Percentiles rank a stretch among this genome's conserved stretches.
Evolutionary conservation across 2,329 filamentous ascomycete species (phyloP).

Genomic region (Aspergillus uvarum): DNA sequence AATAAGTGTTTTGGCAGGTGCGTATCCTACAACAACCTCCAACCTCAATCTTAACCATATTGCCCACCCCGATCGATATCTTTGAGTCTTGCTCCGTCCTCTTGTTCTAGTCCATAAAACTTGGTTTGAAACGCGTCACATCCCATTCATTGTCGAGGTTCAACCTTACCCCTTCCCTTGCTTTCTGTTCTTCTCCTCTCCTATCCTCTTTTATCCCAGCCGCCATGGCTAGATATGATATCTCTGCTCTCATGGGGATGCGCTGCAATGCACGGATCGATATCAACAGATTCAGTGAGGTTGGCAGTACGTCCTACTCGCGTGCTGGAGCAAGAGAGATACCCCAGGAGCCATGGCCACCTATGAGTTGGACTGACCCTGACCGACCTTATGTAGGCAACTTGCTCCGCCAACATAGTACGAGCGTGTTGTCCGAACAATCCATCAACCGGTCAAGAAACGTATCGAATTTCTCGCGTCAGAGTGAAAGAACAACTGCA

Average conservation of each 20-base stretch:
- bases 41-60: not conserved
- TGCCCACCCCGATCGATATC: too few relatives aligned
- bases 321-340: not conserved
- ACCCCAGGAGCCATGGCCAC: not conserved
- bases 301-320: constrained; percentile 29
- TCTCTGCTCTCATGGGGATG: constrained; percentile 39
- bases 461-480: constrained; percentile 22
- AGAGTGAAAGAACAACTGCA: constrained; percentile 18
- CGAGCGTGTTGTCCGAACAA: constrained; percentile 28
- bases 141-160: not conserved
- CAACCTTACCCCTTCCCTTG: not conserved
- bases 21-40: not conserved
- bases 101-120: not conserved
- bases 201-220: constrained; percentile 5
- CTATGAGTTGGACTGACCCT: not conserved
- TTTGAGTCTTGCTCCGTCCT: too few relatives aligned
- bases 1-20: not conserved
- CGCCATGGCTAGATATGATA: constrained; percentile 38
- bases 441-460: constrained; percentile 26
- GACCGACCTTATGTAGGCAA: constrained; percentile 21
- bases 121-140: not conserved
- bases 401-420: constrained; percentile 21
- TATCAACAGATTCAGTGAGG: constrained; percentile 26
- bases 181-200: constrained; percentile 4
- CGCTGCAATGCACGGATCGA: constrained; percentile 29